Conservation (phyloP, 257 asterid genomes). For the Jacaranda mimosifolia region DNA sequence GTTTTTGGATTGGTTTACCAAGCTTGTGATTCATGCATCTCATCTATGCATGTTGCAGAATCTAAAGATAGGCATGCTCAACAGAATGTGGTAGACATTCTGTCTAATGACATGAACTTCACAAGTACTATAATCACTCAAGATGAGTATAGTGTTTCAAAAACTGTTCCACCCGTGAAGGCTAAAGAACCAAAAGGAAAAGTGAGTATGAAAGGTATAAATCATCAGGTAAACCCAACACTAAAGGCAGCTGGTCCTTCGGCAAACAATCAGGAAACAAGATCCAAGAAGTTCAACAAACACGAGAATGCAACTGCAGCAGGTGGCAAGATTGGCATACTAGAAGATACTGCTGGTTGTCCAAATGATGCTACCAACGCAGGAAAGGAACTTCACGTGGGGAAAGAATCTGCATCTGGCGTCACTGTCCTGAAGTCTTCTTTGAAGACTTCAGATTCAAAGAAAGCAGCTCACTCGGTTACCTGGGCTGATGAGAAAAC, state of each 20-base stretch:
- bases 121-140: constrained; percentile 65
- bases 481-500: constrained; percentile 87
- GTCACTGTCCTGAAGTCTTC: constrained; percentile 63
- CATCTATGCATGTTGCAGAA: constrained; percentile 57
- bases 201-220: constrained; percentile 29
- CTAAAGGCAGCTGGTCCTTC: constrained; percentile 46
- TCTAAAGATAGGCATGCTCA: constrained; percentile 43
- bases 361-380: constrained; percentile 35
- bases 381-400: constrained; percentile 33
- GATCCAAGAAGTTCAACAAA: constrained; percentile 37
- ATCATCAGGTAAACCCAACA: constrained; percentile 35
- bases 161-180: constrained; percentile 41
- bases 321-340: constrained; percentile 40
- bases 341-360: constrained; percentile 45
- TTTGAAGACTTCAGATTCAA: constrained; percentile 65
- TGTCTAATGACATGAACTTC: constrained; percentile 60
- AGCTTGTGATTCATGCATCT: constrained; percentile 31
- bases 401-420: constrained; percentile 43
- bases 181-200: constrained; percentile 48
- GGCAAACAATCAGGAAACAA: constrained; percentile 43
- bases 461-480: constrained; percentile 61
- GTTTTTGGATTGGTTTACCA: constrained; percentile 26
- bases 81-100: constrained; percentile 40
- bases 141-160: constrained; percentile 73
- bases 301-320: constrained; percentile 24